These are phyloP conservation scores for Neonectria magnoliae DNA, from an alignment of 2,329 filamentous ascomycete species.

Conservation along the genomic window DNA sequence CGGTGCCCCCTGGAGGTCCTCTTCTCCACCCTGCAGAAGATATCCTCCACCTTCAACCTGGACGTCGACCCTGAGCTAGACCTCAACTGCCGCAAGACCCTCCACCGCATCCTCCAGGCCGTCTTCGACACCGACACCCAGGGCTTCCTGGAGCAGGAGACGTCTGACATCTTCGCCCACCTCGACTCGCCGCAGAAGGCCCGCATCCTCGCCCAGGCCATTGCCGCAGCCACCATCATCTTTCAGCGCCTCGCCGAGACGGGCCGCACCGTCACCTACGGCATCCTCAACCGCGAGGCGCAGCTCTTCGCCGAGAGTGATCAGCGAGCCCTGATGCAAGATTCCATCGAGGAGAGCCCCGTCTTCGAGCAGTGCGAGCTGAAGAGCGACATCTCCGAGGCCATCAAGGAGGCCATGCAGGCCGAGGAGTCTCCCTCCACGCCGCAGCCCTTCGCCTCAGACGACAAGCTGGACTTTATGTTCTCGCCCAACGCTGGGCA, in stretches of 20 bases:
- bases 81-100: slow-evolving; percentile 37
- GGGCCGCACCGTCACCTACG: slow-evolving; percentile 34
- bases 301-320: slow-evolving; percentile 43
- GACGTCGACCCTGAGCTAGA: slow-evolving; percentile 36
- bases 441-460: slow-evolving; percentile 36
- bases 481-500: slow-evolving; percentile 36
- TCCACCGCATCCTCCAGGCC: slow-evolving; percentile 42
- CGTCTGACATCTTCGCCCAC: slow-evolving; percentile 40
- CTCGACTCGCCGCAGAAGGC: slow-evolving; percentile 37
- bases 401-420: slow-evolving; percentile 40
- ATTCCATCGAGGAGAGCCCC: slow-evolving; percentile 37
- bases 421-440: slow-evolving; percentile 38
- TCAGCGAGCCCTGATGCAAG: slow-evolving; percentile 40
- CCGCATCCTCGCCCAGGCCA: slow-evolving; percentile 41
- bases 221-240: slow-evolving; percentile 37
- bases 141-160: slow-evolving; percentile 38
- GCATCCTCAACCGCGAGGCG: slow-evolving; percentile 41
- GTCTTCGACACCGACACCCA: slow-evolving; percentile 43
- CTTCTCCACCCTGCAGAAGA: slow-evolving; percentile 34
- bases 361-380: slow-evolving; percentile 36
- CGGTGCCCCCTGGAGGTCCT: slow-evolving; percentile 39
- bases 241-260: slow-evolving; percentile 40
- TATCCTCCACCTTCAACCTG: slow-evolving; percentile 39
- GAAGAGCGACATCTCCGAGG: slow-evolving; percentile 34
- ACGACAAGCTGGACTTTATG: slow-evolving; percentile 39